Percentiles rank a stretch among this genome's conserved stretches.
Conservation (phyloP, 768 basidiomycete species). For the Panellus pusillus region DNA sequence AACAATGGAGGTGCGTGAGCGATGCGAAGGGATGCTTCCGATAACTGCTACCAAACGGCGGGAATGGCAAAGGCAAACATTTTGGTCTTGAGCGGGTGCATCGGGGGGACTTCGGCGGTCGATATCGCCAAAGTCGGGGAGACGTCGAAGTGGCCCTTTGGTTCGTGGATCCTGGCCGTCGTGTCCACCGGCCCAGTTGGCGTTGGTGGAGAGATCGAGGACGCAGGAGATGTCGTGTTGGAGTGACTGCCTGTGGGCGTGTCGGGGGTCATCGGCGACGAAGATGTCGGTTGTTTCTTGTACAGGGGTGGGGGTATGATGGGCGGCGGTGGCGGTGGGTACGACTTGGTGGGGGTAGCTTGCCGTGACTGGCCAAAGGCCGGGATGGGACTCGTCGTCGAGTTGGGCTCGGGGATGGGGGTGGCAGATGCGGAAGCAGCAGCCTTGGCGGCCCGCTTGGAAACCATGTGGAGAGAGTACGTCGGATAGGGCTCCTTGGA, state of each 20-base stretch:
- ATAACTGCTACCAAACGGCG: constrained; percentile 53
- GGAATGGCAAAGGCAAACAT: constrained; percentile 68
- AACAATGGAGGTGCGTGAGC: constrained; percentile 18
- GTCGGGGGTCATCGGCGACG: constrained; percentile 43
- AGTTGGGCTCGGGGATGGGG: constrained; percentile 42
- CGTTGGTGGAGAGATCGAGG: constrained; percentile 62
- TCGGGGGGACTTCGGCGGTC: constrained; percentile 27
- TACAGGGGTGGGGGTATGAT: constrained; percentile 31
- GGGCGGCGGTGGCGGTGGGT: constrained; percentile 30
- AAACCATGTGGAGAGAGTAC: constrained; percentile 60
- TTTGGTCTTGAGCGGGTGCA: constrained; percentile 53
- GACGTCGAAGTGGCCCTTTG: constrained; percentile 31
- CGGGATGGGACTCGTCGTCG: constrained; percentile 49
- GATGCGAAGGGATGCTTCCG: constrained; percentile 23
- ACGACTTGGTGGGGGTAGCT: constrained; percentile 31
- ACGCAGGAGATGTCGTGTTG: constrained; percentile 56
- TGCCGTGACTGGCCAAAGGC: constrained; percentile 41
- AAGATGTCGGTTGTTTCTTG: constrained; percentile 11
- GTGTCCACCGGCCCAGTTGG: constrained; percentile 53
- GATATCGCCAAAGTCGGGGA: constrained; percentile 40
- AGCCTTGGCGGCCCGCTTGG: constrained; percentile 55
- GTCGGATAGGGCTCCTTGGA: constrained; percentile 58
- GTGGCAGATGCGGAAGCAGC: constrained; percentile 40
- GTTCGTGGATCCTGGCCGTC: constrained; percentile 45
- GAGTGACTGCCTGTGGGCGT: constrained; percentile 58